Base-by-base conservation (phyloP, 441 rosid species). In the Aquilaria agallochum region DNA sequence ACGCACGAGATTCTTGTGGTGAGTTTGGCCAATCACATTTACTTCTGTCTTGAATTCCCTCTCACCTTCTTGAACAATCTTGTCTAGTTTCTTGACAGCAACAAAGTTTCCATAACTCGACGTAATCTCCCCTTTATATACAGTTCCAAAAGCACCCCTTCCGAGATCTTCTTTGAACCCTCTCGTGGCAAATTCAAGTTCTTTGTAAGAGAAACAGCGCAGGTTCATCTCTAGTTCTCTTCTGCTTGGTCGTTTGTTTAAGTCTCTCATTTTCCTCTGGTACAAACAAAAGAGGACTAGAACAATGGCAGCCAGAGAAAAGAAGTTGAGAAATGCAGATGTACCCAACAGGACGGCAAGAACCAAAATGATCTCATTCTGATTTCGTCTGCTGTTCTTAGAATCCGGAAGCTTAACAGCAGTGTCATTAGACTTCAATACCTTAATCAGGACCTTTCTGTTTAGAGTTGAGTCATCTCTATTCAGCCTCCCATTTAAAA, bases 1-100 rank as follows among this genome's bases (percentile, higher is more conserved):
- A 6, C 66, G 60, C 20, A 84, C 84, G 30, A 84, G 68, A 65
- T 86, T 83, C 65, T 72, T 82, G 69, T 84, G 88, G 64, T 78
- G 68, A 3, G 83, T 85, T 52, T 64, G 61, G 10, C 81, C 74
- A 3, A 85, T 85, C 20, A 50, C 66, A 54, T 64, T 58, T 14
- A 76, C 67, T 68, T 85, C 82, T 9, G 81, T 58, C 60, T 66
- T 67, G 50, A 84, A 84, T 62, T 65, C 82, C 55, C 32, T 72
- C 11, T 76, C 80, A 4, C 66, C 27, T 5, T 73, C 78, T 34
- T 9, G 49, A 20, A 32, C 67, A 31, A 65, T 5, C 32, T 54
- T 61, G 4, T 53, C 56, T n/a, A 80, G 11, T 58, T 69, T 73
- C 68, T 78, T 73, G 9, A 83, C 78, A 0, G 85, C 81, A 4